These are phyloP conservation scores for Thoreauomyces humboldtii DNA, from an alignment of 192 early-diverging fungal genomes.

Conservation along the genomic window DNA sequence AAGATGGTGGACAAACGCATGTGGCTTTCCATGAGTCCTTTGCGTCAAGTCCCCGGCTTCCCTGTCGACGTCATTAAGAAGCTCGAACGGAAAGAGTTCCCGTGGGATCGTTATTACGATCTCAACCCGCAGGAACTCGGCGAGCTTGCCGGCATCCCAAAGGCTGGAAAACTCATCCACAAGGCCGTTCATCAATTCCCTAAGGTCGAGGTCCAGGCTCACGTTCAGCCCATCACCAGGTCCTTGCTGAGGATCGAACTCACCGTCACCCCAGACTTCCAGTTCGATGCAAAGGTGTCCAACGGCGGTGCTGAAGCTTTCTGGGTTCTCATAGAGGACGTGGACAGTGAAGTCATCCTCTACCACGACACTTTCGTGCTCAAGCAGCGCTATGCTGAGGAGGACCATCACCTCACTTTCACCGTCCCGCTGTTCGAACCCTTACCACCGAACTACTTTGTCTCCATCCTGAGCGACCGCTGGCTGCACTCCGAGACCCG, in stretches of 20 bases:
- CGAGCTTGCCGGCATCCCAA: slow-evolving; percentile 81
- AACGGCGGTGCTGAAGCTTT: slow-evolving; percentile 84
- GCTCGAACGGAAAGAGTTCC: slow-evolving; percentile 90
- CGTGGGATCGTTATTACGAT: slow-evolving; percentile 95
- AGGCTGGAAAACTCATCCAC: slow-evolving; percentile 87
- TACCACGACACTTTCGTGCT: slow-evolving; percentile 89
- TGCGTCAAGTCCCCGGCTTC: slow-evolving; percentile 84
- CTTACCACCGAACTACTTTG: slow-evolving; percentile 95
- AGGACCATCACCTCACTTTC: slow-evolving; percentile 86
- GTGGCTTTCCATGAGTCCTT: slow-evolving; percentile 94
- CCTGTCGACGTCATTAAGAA: slow-evolving; percentile 79
- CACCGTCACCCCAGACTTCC: slow-evolving; percentile 90
- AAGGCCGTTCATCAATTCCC: slow-evolving; percentile 92
- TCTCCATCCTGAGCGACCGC: slow-evolving; percentile 86
- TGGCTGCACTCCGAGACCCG: slow-evolving; percentile 93
- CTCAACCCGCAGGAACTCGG: slow-evolving; percentile 88
- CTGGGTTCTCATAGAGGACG: slow-evolving; percentile 95
- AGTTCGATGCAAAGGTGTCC: slow-evolving; percentile 81
- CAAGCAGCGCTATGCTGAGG: slow-evolving; percentile 75
- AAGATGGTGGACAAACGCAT: slow-evolving; percentile 96
- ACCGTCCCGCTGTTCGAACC: slow-evolving; percentile 90
- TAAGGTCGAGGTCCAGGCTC: slow-evolving; percentile 79
- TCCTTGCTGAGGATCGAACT: slow-evolving; percentile 88
- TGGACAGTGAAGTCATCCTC: slow-evolving; percentile 83
- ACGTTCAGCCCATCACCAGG: slow-evolving; percentile 91